Conservation (phyloP, 768 basidiomycete genomes). For the Zangia roseola region DNA sequence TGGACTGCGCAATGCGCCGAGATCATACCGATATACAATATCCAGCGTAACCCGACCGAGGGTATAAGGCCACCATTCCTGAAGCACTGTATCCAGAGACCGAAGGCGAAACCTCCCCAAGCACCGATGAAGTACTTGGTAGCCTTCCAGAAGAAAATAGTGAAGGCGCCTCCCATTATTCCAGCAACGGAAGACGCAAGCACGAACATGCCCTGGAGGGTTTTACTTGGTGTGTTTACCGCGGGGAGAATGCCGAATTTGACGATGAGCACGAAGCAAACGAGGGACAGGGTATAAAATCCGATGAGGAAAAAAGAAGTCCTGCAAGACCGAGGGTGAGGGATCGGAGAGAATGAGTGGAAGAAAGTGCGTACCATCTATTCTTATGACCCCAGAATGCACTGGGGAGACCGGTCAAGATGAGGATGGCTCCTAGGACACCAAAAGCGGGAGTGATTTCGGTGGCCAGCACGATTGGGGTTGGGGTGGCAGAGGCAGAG, state of each 20-base stretch:
- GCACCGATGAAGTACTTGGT: constrained; percentile 74
- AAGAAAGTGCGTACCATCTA: constrained; percentile 62
- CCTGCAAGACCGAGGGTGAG: constrained; percentile 43
- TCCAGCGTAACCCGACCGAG: constrained; percentile 81
- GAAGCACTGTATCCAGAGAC: constrained; percentile 85
- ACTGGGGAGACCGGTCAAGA: constrained; percentile 85
- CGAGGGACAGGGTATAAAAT: constrained; percentile 84
- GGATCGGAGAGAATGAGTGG: background rate
- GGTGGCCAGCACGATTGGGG: constrained; percentile 50
- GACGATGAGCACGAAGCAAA: constrained; percentile 84
- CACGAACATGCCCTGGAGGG: constrained; percentile 87
- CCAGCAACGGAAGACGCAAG: constrained; percentile 79
- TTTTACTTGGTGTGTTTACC: constrained; percentile 74
- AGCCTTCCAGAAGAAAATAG: constrained; percentile 92
- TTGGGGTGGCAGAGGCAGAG: constrained; percentile 35
- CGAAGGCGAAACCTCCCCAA: constrained; percentile 76
- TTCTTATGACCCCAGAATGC: constrained; percentile 95
- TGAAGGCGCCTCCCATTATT: constrained; percentile 76
- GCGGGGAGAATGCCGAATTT: constrained; percentile 85
- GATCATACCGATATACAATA: constrained; percentile 74
- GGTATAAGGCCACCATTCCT: constrained; percentile 77
- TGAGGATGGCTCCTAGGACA: constrained; percentile 83
- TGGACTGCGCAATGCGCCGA: constrained; percentile 18
- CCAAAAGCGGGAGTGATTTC: constrained; percentile 85
- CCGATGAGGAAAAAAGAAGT: constrained; percentile 92